Percentiles rank a stretch among this genome's conserved stretches.
Evolutionary conservation across 2,329 filamentous ascomycete genomes (phyloP).

Genomic region (Colletotrichum limetticola): DNA sequence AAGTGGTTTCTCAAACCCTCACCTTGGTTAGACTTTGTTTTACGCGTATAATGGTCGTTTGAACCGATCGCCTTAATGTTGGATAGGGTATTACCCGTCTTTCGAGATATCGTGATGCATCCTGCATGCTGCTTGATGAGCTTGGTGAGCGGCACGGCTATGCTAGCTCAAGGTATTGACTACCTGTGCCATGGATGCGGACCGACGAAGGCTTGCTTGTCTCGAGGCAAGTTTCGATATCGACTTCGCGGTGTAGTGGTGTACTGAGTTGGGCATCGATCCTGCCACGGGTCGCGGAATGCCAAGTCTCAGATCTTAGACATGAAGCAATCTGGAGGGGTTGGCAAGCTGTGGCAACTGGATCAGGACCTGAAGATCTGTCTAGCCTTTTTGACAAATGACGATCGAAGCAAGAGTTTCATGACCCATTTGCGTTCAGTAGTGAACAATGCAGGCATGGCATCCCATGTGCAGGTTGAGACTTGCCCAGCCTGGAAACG

Average conservation of each 20-base stretch:
- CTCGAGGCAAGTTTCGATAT: background rate
- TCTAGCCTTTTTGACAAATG: background rate
- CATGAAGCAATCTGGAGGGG: background rate
- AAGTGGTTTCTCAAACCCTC: background rate
- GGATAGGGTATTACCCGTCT: background rate
- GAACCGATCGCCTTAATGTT: background rate
- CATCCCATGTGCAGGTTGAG: too few species aligned
- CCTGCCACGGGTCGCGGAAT: background rate
- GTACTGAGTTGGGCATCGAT: background rate
- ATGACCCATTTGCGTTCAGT: background rate
- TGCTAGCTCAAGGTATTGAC: too few species aligned
- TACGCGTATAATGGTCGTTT: background rate
- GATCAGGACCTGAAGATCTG: background rate
- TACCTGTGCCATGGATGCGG: too few species aligned
- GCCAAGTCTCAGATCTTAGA: slow-evolving; percentile 10
- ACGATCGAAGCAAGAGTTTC: too few species aligned
- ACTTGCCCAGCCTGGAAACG: background rate
- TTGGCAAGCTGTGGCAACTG: background rate
- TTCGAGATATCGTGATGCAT: background rate
- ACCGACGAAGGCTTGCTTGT: background rate
- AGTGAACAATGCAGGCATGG: background rate
- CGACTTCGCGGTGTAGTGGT: background rate
- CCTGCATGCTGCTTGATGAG: background rate
- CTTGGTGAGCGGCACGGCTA: background rate
- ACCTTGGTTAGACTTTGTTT: background rate